Percentiles rank a stretch among this genome's conserved stretches.
phyloP scores from a whole-genome alignment of 768 basidiomycete species.

The Tricholoma sp. region DNA sequence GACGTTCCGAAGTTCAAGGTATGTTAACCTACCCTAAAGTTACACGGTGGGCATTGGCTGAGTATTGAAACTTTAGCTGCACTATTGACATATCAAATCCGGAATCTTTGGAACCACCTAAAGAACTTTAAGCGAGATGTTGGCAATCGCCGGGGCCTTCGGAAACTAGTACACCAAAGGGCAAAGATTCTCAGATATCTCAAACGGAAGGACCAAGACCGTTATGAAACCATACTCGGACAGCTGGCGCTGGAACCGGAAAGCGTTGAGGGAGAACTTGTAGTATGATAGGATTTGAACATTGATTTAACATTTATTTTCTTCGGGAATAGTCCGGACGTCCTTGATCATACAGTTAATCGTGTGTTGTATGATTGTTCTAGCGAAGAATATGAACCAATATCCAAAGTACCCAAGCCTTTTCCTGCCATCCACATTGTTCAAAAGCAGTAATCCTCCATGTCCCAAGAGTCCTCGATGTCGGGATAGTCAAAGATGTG shows the following conservation, averaged over 20 bases:
- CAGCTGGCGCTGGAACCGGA: constrained; percentile 72
- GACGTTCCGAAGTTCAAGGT: constrained; percentile 91
- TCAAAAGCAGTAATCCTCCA: background rate
- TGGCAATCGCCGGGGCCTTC: constrained; percentile 70
- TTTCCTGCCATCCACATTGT: background rate
- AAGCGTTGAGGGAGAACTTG: constrained; percentile 87
- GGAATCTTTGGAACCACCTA: constrained; percentile 75
- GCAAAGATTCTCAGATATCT: constrained; percentile 82
- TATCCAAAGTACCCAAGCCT: background rate
- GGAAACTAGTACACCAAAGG: constrained; percentile 74
- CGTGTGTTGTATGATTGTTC: background rate
- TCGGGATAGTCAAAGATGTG: background rate
- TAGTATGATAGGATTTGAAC: constrained; percentile 46
- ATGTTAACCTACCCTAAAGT: constrained; percentile 1
- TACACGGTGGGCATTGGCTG: background rate
- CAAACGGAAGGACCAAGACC: constrained; percentile 52
- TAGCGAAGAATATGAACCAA: background rate
- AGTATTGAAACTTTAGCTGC: constrained; percentile 52
- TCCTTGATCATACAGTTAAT: background rate
- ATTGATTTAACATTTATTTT: constrained; percentile 1
- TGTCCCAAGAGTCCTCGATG: background rate
- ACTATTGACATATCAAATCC: constrained; percentile 79
- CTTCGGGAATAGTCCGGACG: no score
- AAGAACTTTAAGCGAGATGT: constrained; percentile 66
- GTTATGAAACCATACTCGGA: constrained; percentile 69